Percentiles rank a stretch among this genome's conserved stretches.
Conservation (phyloP, 2,329 filamentous ascomycete species). For the Trichoderma asperellum region DNA sequence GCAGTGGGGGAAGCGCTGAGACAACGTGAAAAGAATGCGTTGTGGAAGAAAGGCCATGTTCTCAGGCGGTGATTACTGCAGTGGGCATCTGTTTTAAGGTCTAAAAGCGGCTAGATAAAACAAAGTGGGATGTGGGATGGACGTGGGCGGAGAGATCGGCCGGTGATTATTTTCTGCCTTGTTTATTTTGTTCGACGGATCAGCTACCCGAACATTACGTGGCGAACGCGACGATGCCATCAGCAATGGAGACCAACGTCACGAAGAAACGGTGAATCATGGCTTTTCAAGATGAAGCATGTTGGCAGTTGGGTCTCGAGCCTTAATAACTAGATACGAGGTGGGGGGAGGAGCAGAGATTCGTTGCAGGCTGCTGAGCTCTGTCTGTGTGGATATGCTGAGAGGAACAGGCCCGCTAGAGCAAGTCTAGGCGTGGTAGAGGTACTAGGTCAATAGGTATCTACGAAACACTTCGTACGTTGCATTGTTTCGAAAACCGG, state of each 20-base stretch:
- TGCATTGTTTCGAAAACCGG: neutral
- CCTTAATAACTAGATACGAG: neutral
- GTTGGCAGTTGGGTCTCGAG: neutral
- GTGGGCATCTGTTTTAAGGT: neutral
- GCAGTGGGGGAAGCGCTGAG: neutral
- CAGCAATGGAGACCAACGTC: too few relatives aligned
- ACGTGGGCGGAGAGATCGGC: slow-evolving; percentile 3
- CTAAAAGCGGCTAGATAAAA: neutral
- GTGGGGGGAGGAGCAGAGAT: neutral
- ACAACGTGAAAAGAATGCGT: slow-evolving; percentile 5
- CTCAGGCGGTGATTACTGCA: neutral
- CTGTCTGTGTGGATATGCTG: neutral
- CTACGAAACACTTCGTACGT: neutral
- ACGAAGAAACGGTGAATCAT: too few relatives aligned
- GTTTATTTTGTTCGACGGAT: neutral
- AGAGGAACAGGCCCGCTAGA: slow-evolving; percentile 2
- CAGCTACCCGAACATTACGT: neutral
- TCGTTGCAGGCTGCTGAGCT: neutral
- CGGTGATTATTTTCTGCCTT: neutral
- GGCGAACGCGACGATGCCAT: neutral
- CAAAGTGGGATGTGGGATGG: slow-evolving; percentile 1
- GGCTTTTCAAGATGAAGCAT: neutral
- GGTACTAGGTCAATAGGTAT: neutral
- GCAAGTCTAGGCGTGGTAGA: neutral
- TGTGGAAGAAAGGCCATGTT: neutral